These are phyloP conservation scores for Dalbergia cultrata DNA, from an alignment of 306 rosid genomes.

Conservation along the genomic window DNA sequence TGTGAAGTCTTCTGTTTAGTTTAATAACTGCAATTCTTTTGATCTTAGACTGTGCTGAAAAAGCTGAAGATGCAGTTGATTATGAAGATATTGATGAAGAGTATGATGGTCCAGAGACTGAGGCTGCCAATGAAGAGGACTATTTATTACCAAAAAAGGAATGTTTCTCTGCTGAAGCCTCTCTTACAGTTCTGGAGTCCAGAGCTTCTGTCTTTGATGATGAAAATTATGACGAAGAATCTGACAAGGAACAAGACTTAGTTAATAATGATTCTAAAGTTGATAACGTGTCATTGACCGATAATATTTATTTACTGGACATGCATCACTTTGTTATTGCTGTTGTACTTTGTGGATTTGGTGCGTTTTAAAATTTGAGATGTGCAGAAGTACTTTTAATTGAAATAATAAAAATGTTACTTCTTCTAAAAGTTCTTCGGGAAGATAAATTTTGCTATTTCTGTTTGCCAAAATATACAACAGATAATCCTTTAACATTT, in stretches of 20 bases:
- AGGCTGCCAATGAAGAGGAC: conserved; percentile 89
- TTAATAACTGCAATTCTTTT: conserved; percentile 45
- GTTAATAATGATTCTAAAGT: conserved; percentile 58
- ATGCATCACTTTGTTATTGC: conserved; percentile 38
- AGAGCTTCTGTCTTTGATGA: conserved; percentile 79
- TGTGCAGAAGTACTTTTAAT: background rate
- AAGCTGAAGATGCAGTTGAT: conserved; percentile 94
- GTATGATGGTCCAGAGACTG: conserved; percentile 92
- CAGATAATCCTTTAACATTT: background rate
- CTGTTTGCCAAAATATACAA: background rate
- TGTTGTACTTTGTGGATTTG: conserved; percentile 28
- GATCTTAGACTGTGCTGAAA: conserved; percentile 79
- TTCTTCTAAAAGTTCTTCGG: background rate
- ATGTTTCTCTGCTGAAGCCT: conserved; percentile 66
- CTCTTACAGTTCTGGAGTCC: conserved; percentile 66
- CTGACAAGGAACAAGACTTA: conserved; percentile 70
- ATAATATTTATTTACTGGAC: conserved; percentile 51
- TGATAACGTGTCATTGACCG: conserved; percentile 55
- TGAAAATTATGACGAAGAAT: conserved; percentile 93
- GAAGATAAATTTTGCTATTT: too few relatives aligned
- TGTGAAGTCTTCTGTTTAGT: conserved; percentile 39
- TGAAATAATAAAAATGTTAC: background rate
- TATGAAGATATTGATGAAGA: conserved; percentile 97
- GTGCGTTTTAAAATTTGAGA: background rate
- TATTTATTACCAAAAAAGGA: conserved; percentile 82